Percentiles rank a stretch among this genome's conserved stretches.
Conservation (phyloP, 2,329 filamentous ascomycete genomes). For the Penicillium sp. region DNA sequence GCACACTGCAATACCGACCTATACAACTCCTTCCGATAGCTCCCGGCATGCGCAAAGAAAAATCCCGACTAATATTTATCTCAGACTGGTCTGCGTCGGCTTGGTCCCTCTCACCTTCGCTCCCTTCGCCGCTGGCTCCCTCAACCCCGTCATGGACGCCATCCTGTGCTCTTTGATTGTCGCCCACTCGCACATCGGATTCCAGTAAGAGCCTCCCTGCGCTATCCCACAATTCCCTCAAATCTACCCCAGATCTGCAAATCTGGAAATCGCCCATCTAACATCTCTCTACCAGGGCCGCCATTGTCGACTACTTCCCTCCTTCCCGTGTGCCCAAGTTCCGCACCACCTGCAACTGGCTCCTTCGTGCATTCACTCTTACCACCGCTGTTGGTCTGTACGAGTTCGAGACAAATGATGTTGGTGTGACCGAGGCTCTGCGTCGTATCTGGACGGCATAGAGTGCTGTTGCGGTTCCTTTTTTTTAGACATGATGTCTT, state of each 20-base stretch:
- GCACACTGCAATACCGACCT: not conserved
- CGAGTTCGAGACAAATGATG: conserved; percentile 98
- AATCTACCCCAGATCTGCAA: not conserved
- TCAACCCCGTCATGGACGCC: conserved; percentile 87
- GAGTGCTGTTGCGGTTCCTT: conserved; percentile 17
- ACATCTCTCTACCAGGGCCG: conserved; percentile 48
- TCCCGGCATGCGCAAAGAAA: not conserved
- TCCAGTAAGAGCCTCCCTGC: conserved; percentile 61
- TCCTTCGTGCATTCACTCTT: conserved; percentile 73
- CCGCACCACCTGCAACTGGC: conserved; percentile 70
- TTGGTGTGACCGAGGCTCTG: conserved; percentile 85
- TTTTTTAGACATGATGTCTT: conserved; percentile 17
- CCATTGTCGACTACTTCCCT: conserved; percentile 91
- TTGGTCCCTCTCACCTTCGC: conserved; percentile 84
- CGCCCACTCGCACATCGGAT: conserved; percentile 92
- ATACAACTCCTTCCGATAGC: not conserved
- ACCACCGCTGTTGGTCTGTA: conserved; percentile 85
- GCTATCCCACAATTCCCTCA: not conserved
- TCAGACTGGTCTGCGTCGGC: conserved; percentile 70
- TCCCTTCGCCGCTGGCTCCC: conserved; percentile 85
- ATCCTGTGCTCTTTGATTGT: conserved; percentile 78
- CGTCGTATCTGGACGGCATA: conserved; percentile 83
- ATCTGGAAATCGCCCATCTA: conserved; percentile 7
- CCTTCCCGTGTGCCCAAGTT: conserved; percentile 64
- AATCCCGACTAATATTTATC: conserved; percentile 2